Conservation (phyloP, 2,329 filamentous ascomycete species). For the Aurifilum marmelostoma region DNA sequence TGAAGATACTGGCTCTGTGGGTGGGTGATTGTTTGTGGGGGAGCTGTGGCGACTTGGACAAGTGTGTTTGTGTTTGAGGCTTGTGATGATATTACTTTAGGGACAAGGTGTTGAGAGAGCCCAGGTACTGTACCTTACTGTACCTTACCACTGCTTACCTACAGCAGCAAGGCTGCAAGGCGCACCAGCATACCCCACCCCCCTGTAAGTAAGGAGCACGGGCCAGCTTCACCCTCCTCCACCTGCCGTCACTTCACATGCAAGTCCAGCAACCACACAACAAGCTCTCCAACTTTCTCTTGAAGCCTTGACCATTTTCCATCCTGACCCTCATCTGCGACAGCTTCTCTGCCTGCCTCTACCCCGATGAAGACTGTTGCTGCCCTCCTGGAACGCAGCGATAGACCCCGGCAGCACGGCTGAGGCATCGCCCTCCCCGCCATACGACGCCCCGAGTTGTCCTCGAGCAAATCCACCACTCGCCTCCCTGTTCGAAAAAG, state of each 20-base stretch:
- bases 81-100: slow-evolving; percentile 16
- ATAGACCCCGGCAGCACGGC: background rate
- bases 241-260: slow-evolving; percentile 12
- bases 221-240: slow-evolving; percentile 7
- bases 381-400: slow-evolving; percentile 3
- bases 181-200: background rate
- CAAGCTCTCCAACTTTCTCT: background rate
- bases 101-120: slow-evolving; percentile 28
- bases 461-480: slow-evolving; percentile 4
- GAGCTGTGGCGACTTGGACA: slow-evolving; percentile 4
- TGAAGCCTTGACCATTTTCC: background rate
- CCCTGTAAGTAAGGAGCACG: slow-evolving; percentile 19
- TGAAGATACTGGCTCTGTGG: background rate
- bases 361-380: background rate
- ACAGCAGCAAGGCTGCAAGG: no score
- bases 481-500: background rate
- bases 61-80: background rate
- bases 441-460: background rate
- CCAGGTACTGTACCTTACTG: background rate
- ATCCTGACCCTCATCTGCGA: background rate
- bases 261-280: background rate
- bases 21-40: background rate
- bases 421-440: background rate
- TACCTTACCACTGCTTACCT: no score
- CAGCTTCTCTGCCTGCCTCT: background rate